Evolutionary conservation across 495 filamentous ascomycete species (phyloP), one percentile per base, ranked within the genome.

Genomic region (Parachaetomium inaequale): DNA sequence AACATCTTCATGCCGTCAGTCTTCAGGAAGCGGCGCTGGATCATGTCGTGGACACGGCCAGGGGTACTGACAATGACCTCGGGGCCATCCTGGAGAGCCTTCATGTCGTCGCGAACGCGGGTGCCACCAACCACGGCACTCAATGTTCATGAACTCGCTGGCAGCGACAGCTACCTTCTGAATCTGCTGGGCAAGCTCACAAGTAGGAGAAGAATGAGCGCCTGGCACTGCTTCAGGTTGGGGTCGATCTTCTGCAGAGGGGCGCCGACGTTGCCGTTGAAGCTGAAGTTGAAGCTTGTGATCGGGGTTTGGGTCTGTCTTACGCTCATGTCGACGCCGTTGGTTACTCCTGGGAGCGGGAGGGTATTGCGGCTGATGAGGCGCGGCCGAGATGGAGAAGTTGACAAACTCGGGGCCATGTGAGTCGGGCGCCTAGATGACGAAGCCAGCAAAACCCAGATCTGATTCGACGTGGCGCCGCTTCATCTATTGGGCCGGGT

Each of bases 51-150:
- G 42, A 99, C 94, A 70, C 94, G 89, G 63, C 94, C 94, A 23
- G 94, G 94, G 3, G 94, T 98, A 55, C 94, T 95, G 11, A 91
- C 93, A 52, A 99, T 93, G 51, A 99, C 92, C 68, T 99, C 95
- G 65, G 94, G 94, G 55, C 94, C 94, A 59, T 97, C 93, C 68
- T 97, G 91, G 40, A 98, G 90, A 72, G 93, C 95, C 76, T 91
- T 88, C 68, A 98, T 97, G 75, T 99, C 94, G 64, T 98, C 93
- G 47, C 94, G 90, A 58, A 99, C 90, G 70, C 93, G 96, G 63
- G 94, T 99, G 36, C 94, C 94, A 65, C 94, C 94, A 76, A 99
- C 98, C 92, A 68, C 98, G 94, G 77, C 95, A 98, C 76, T 99
- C 91, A 3, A 98, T 89, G 72, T 98, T 99, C 95, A 98, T 98